Base-by-base conservation (phyloP, 345 rosid species). In the Physaria fendleri region DNA sequence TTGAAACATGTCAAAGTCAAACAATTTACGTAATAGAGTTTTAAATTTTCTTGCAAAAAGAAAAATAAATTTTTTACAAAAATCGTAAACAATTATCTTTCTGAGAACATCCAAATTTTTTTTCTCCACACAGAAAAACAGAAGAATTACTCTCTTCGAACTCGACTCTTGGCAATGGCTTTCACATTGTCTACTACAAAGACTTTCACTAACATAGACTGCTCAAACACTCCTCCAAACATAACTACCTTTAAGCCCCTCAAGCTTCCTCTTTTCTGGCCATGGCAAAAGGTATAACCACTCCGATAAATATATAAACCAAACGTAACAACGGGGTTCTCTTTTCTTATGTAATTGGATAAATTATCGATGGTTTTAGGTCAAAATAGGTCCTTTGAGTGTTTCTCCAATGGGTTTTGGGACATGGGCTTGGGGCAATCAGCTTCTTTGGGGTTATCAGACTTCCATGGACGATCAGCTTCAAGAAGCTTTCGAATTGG, bases 361-460 rank as follows among this genome's bases (percentile, higher is more conserved):
- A 34, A 11, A 32, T 21, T 9, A 44, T 45, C 4, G 1, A 54
- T 55, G 14, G 14, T 20, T 17, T 35, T 56, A 89, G 96, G 87
- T 86, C 49, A 84, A 85, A 79, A 73, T 86, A 78, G 98, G 95
- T n/a, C 95, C 95, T 18, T 7, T 84, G 46, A 84, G 76, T 39
- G 94, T 85, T 45, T 86, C 98, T 48, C 97, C 98, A 0, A 88
- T 86, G 93, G 98, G 98, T 40, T 88, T 88, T 66, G 96, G 98
- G 32, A 86, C 96, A 8, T 92, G 96, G 96, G 96, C 98, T 30
- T 88, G 98, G 98, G 96, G 91, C 9, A 92, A 92, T 75, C 95
- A 88, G 76, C 79, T 92, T 46, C 83, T 92, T 17, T 92, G 98
- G 97, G 97, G 91, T 0, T 92, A 88, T 51, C 69, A 79, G 33